A percentile compares a stretch with the other conserved stretches of the same genome.
Evolutionary conservation across 1,284 basidiomycete genomes (phyloP).

Genomic region (Trichosporon faecale): DNA sequence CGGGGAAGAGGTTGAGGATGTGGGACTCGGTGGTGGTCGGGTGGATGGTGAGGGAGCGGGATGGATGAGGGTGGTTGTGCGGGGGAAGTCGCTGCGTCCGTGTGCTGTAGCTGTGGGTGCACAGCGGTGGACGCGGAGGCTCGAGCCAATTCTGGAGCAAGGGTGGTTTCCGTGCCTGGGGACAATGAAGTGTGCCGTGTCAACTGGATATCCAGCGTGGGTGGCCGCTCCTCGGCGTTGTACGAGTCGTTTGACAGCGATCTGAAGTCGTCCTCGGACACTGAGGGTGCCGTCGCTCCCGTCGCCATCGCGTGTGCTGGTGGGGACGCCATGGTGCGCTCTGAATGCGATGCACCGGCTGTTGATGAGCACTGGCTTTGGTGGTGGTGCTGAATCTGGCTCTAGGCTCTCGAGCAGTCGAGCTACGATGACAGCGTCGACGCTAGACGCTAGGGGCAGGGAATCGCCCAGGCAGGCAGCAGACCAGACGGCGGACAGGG

Average conservation of each 20-base stretch:
- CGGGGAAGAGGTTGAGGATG: neutral
- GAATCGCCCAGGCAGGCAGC: neutral
- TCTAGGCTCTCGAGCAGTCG: neutral
- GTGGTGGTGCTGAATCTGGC: neutral
- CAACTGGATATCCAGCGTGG: neutral
- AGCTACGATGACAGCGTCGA: neutral
- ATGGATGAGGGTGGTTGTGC: conserved; percentile 1
- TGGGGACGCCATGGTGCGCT: neutral
- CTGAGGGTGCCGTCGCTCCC: neutral
- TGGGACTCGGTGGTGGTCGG: neutral
- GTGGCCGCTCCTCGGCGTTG: neutral
- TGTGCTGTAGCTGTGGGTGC: too few species aligned
- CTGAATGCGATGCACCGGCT: neutral
- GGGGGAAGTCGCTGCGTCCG: conserved; percentile 1
- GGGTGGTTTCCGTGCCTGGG: neutral
- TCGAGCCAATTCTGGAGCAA: neutral
- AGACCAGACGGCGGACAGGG: neutral
- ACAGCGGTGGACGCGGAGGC: neutral
- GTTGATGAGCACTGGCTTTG: neutral
- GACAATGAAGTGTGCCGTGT: neutral
- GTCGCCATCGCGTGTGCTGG: neutral
- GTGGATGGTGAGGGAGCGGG: conserved; percentile 2
- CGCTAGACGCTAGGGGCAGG: conserved; percentile 1
- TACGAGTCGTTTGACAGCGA: neutral
- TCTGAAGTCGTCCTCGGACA: neutral